Conservation (phyloP, 345 rosid genomes). For the Geranium rotundifolium region DNA sequence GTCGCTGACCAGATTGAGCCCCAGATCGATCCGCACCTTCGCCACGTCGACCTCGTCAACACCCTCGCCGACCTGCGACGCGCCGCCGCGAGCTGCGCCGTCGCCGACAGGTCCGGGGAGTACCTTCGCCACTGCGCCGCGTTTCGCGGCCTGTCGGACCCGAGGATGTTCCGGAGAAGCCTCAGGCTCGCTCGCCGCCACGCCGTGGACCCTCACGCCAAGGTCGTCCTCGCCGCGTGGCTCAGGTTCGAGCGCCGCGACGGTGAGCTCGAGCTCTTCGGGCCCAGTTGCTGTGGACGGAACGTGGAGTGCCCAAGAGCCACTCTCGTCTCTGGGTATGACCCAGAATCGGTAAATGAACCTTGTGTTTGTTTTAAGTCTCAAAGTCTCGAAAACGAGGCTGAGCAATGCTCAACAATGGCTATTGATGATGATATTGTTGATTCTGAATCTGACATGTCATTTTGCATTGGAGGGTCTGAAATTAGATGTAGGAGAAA, state of each 20-base stretch:
- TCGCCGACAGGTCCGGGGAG: conserved; percentile 43
- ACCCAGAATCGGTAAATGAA: conserved; percentile 57
- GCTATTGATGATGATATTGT: conserved; percentile 56
- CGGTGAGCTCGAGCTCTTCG: too few species aligned
- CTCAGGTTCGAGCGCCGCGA: too few species aligned
- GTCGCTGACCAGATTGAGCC: conserved; percentile 65
- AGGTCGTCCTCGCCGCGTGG: conserved; percentile 81
- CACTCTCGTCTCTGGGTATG: conserved; percentile 56
- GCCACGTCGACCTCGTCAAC: conserved; percentile 49
- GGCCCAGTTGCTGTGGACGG: conserved; percentile 52
- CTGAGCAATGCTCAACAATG: conserved; percentile 60
- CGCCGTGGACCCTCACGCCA: conserved; percentile 63
- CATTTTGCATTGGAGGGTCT: conserved; percentile 63
- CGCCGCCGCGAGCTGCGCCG: conserved; percentile 36
- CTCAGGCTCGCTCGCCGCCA: conserved; percentile 67
- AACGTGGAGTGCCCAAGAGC: conserved; percentile 82
- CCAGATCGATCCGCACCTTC: conserved; percentile 54
- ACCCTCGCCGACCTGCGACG: conserved; percentile 54
- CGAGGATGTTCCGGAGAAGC: conserved; percentile 67
- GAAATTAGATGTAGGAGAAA: conserved; percentile 65
- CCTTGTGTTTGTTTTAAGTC: conserved; percentile 48
- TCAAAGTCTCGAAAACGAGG: conserved; percentile 20
- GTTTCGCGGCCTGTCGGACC: conserved; percentile 57
- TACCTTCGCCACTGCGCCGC: conserved; percentile 67
- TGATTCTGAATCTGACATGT: conserved; percentile 62